A percentile compares a stretch with the other conserved stretches of the same genome.
phyloP scores from a whole-genome alignment of 2,329 filamentous ascomycete species.

The Trichoderma sp. region DNA sequence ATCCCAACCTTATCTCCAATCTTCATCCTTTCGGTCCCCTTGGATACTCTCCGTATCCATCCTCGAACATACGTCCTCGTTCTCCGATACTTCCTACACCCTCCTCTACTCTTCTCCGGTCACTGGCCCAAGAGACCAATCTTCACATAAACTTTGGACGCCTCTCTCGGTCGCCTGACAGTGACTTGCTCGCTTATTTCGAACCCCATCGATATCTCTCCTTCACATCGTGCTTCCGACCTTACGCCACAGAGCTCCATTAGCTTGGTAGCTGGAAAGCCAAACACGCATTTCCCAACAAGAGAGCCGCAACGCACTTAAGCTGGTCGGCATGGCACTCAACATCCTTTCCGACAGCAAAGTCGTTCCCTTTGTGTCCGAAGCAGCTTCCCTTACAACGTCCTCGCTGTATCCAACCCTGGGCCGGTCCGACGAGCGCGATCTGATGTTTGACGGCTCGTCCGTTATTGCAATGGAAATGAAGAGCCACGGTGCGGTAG shows the following conservation, averaged over 20 bases:
- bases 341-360: background rate
- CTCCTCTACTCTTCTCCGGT: too few species aligned
- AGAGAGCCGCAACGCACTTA: background rate
- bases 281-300: background rate
- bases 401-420: background rate
- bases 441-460: background rate
- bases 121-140: too few species aligned
- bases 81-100: too few species aligned
- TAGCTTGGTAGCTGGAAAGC: background rate
- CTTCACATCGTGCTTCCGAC: too few species aligned
- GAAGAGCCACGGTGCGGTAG: background rate
- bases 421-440: background rate
- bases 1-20: background rate
- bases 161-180: too few species aligned
- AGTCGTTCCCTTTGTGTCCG: conserved; percentile 1
- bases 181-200: too few species aligned
- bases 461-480: background rate
- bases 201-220: too few species aligned
- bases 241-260: background rate
- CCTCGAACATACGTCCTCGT: too few species aligned
- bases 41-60: background rate
- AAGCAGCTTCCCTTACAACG: background rate
- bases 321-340: conserved; percentile 17
- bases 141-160: too few species aligned
- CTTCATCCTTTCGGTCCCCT: background rate